phyloP scores from a whole-genome alignment of 371 early-diverging fungal species.

The Mucor plumbeus region DNA sequence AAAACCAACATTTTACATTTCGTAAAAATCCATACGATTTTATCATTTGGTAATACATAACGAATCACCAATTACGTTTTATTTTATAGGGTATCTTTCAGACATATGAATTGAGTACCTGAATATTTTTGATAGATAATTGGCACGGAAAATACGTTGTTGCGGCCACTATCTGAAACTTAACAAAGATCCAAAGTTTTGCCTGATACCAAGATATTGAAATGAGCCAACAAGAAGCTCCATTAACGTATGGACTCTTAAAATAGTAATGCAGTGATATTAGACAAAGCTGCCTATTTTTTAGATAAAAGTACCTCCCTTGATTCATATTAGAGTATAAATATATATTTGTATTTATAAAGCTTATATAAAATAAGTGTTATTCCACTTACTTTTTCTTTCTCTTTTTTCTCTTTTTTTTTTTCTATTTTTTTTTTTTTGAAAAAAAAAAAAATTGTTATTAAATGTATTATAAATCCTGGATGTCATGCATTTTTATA shows the following conservation, averaged over 20 bases:
- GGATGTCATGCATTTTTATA: constrained; percentile 6
- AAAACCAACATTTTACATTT: neutral
- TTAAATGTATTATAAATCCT: neutral
- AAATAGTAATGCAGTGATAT: neutral
- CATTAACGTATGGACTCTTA: neutral
- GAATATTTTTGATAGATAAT: neutral
- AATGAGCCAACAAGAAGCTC: constrained; percentile 1
- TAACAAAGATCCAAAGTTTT: neutral
- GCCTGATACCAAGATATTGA: neutral
- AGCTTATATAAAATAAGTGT: neutral
- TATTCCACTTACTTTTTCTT: neutral
- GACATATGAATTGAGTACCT: neutral
- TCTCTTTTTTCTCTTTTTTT: neutral
- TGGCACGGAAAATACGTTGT: neutral
- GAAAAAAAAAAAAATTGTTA: neutral
- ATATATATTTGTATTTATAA: neutral
- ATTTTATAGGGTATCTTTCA: neutral
- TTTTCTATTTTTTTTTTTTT: neutral
- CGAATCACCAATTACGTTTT: neutral
- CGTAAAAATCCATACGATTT: neutral
- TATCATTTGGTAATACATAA: neutral
- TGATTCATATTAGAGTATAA: neutral
- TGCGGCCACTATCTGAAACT: neutral
- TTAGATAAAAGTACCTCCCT: neutral
- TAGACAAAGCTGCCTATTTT: neutral